Base-by-base conservation (phyloP, 2,329 filamentous ascomycete species). In the Macrophomina pseudophaseolina region DNA sequence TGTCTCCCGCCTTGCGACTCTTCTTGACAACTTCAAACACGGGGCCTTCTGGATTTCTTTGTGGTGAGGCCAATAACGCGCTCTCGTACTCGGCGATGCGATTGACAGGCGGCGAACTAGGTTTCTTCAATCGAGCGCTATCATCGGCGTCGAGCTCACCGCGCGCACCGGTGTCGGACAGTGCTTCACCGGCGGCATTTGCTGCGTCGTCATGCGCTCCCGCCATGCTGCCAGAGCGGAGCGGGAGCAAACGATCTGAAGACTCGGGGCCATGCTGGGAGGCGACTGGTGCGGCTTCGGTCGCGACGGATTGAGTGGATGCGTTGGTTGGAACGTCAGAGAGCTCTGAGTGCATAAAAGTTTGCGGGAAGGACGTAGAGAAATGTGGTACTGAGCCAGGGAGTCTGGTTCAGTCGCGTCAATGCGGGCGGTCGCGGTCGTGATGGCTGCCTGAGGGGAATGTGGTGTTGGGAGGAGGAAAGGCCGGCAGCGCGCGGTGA, bases 331-430 rank as follows among this genome's bases (percentile, higher is more conserved):
- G 80, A 76, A 79, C 79, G 80, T 82, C 78, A 74, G 81, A 74
- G 73, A 82, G 79, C 85, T 85, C 86, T 83, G 87, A 78, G 84
- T 87, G 87, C 87, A 90, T 90, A 89, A 85, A 89, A 89, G 77
- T 78, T 66, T 49, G 56, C 46, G 42, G 33, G 6, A 28, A 38
- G 33, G 38, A 74, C 72, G 51, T 52, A 38, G 65, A 60, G 5
- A 28, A 53, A n/a, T 7, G 23, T 46, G 16, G 42, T 42, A 64
- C 67, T 68, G 67, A 68, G 58, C 67, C 66, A 67, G 65, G 30
- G 8, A 23, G 49, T 33, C 65, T 67, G 65, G 65, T 59, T 63
- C 65, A 67, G 65, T 66, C 33, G 44, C 59, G 59, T 59, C 40
- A 18, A 59, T 62, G 44, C 28, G 48, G 60, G 18, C n/a, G 48